Percentiles rank a stretch among this genome's conserved stretches.
Evolutionary conservation across 257 asterid species (phyloP).

Genomic region (Solanum infundibuliforme): DNA sequence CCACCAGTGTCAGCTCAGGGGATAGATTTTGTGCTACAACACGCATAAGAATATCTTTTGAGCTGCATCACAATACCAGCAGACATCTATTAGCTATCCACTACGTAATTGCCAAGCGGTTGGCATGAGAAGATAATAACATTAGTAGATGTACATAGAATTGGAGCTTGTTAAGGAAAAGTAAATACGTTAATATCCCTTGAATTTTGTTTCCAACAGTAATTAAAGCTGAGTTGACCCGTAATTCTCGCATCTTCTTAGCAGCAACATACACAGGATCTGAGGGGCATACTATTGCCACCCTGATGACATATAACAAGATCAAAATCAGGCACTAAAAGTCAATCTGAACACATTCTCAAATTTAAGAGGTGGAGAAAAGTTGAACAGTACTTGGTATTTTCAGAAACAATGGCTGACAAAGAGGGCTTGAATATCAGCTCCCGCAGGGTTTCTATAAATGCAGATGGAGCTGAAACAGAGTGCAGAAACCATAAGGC

Average conservation of each 20-base stretch:
- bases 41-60: constrained; percentile 83
- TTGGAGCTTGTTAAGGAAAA: constrained; percentile 7
- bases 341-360: neutral
- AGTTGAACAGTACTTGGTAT: constrained; percentile 37
- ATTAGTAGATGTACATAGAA: neutral
- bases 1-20: constrained; percentile 78
- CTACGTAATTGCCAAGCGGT: neutral
- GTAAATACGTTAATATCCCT: constrained; percentile 81
- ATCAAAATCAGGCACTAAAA: constrained; percentile 8
- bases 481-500: neutral
- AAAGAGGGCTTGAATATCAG: constrained; percentile 92
- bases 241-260: constrained; percentile 74
- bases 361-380: constrained; percentile 1
- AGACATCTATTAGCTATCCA: constrained; percentile 10
- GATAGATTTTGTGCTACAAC: constrained; percentile 85
- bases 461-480: constrained; percentile 73
- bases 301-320: constrained; percentile 35
- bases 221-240: constrained; percentile 71
- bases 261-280: constrained; percentile 87
- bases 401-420: constrained; percentile 65
- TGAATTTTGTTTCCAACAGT: constrained; percentile 58
- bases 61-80: constrained; percentile 42
- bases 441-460: constrained; percentile 81
- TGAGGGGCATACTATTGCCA: constrained; percentile 60
- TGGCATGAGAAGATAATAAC: constrained; percentile 1